phyloP scores from a whole-genome alignment of 257 asterid genomes.

The Solanum sitiens region DNA sequence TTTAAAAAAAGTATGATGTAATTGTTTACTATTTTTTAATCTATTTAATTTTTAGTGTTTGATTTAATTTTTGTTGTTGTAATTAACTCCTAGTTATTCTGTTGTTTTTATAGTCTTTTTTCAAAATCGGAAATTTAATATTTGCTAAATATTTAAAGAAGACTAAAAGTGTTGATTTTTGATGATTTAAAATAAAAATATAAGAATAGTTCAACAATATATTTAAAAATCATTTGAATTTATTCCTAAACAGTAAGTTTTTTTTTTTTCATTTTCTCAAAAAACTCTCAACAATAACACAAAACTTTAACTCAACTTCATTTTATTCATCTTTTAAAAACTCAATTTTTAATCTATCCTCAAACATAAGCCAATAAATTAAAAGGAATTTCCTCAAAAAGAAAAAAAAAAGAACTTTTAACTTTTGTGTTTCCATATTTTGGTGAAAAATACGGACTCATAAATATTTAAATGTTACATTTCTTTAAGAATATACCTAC shows the following conservation, averaged over 20 bases:
- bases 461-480: background rate
- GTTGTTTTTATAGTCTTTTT: background rate
- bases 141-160: background rate
- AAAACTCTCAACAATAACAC: background rate
- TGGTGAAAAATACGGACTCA: background rate
- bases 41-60: background rate
- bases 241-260: background rate
- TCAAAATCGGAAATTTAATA: background rate
- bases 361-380: background rate
- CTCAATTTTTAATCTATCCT: background rate
- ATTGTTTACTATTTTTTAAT: no score
- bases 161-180: background rate
- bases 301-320: background rate
- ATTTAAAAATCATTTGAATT: background rate
- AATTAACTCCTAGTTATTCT: background rate
- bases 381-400: background rate
- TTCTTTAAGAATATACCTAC: background rate
- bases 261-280: background rate
- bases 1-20: background rate
- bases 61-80: background rate
- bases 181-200: background rate
- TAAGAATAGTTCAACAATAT: background rate
- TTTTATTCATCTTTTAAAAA: background rate
- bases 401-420: no score
- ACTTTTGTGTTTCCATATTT: background rate